A percentile compares a stretch with the other conserved stretches of the same genome.
Evolutionary conservation across 2,329 filamentous ascomycete genomes (phyloP).

Genomic region (Zymoseptoria tritici): DNA sequence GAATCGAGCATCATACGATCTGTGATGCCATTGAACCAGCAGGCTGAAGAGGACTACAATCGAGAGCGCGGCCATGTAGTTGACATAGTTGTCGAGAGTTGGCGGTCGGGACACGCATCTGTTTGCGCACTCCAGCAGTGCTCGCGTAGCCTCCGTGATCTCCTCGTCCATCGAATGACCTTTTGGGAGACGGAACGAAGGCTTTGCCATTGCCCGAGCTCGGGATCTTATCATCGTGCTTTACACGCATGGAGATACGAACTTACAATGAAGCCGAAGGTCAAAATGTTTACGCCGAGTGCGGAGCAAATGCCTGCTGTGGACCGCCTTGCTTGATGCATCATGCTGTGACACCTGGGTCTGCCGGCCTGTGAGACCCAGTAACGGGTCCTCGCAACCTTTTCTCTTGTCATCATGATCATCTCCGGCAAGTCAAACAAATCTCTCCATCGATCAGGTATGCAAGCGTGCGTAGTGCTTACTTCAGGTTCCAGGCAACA

Average conservation of each 20-base stretch:
- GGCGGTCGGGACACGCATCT: neutral
- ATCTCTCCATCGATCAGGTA: neutral
- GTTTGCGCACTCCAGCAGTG: neutral
- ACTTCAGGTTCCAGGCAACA: neutral
- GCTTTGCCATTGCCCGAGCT: neutral
- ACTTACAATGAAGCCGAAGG: no score
- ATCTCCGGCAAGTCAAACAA: neutral
- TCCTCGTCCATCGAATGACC: neutral
- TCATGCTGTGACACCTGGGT: neutral
- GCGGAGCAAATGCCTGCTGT: neutral
- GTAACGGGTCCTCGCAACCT: neutral
- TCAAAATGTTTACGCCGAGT: neutral
- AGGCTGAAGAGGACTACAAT: neutral
- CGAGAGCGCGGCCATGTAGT: neutral
- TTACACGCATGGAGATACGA: no score
- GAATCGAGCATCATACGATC: neutral
- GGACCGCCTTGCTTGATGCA: neutral
- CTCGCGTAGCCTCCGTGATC: neutral
- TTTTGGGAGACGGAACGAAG: no score
- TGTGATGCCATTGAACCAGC: neutral
- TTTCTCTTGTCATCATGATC: neutral
- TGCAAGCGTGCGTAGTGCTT: neutral
- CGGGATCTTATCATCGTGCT: neutral
- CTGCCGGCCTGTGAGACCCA: neutral
- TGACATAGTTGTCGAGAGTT: neutral